Percentiles rank a stretch among this genome's conserved stretches.
phyloP scores from a whole-genome alignment of 2,329 filamentous ascomycete genomes.

The Aspergillus alliaceus region DNA sequence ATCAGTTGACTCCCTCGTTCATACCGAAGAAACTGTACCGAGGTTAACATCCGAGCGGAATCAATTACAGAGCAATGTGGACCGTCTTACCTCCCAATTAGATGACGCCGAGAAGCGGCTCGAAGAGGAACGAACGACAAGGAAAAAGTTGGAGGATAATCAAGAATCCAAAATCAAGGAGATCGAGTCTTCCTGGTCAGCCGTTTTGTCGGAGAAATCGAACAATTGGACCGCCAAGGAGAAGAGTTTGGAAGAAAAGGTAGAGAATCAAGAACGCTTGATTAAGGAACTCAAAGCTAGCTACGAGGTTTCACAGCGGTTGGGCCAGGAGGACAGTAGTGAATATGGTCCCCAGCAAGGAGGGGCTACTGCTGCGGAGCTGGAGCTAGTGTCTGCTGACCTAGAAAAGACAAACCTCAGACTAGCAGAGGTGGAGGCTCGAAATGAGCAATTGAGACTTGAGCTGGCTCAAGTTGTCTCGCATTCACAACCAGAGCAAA shows the following conservation, averaged over 20 bases:
- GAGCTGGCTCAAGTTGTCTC: constrained; percentile 89
- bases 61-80: constrained; percentile 76
- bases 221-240: constrained; percentile 97
- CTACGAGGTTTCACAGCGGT: constrained; percentile 91
- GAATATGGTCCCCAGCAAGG: constrained; percentile 64
- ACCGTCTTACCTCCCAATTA: constrained; percentile 73
- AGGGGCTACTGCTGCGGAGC: constrained; percentile 79
- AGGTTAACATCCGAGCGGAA: constrained; percentile 87
- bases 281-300: constrained; percentile 94
- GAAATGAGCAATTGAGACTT: constrained; percentile 88
- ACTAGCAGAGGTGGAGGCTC: constrained; percentile 85
- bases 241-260: constrained; percentile 84
- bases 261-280: constrained; percentile 88
- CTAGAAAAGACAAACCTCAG: constrained; percentile 84
- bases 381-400: constrained; percentile 91
- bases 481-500: constrained; percentile 60
- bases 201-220: constrained; percentile 87
- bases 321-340: constrained; percentile 69
- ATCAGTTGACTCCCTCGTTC: constrained; percentile 88
- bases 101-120: constrained; percentile 79
- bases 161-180: constrained; percentile 82
- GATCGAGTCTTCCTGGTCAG: constrained; percentile 84
- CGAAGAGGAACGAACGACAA: constrained; percentile 71
- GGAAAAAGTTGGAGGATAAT: constrained; percentile 73
- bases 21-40: constrained; percentile 88